phyloP scores from a whole-genome alignment of 1,139 yeast species.

The Taiozyma sp. region DNA sequence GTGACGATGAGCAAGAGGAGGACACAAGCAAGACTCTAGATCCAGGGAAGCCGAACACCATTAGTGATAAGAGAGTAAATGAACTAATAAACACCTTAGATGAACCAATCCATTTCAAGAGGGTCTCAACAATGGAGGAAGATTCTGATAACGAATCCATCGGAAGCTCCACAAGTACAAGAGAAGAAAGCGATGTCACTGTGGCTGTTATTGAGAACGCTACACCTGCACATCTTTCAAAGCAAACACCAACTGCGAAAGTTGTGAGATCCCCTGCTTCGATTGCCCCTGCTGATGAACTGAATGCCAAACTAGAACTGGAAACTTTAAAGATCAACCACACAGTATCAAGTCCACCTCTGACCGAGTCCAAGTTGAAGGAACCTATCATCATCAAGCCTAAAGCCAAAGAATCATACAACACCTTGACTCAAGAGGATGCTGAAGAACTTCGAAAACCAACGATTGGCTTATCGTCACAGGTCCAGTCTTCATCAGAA shows the following conservation, averaged over 20 bases:
- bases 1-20: constrained; percentile 4
- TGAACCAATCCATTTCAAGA: constrained; percentile 33
- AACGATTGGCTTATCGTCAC: not conserved
- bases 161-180: constrained; percentile 7
- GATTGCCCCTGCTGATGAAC: not conserved
- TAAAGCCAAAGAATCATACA: not conserved
- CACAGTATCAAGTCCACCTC: not conserved
- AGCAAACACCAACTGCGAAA: constrained; percentile 15
- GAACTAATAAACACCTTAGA: constrained; percentile 25
- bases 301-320: not conserved
- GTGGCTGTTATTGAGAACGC: constrained; percentile 15
- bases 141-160: constrained; percentile 14
- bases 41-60: constrained; percentile 33
- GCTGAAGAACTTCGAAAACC: not conserved
- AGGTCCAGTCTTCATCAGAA: not conserved
- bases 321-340: not conserved
- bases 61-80: constrained; percentile 14
- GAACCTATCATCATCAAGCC: not conserved
- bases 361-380: not conserved
- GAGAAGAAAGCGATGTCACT: constrained; percentile 4
- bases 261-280: constrained; percentile 9
- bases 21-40: constrained; percentile 30
- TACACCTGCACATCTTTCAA: constrained; percentile 14
- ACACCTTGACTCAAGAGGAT: not conserved
- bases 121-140: constrained; percentile 30